Percentiles rank a stretch among this genome's conserved stretches.
Evolutionary conservation across 768 basidiomycete genomes (phyloP).

Genomic region (Termitomyces sp.): DNA sequence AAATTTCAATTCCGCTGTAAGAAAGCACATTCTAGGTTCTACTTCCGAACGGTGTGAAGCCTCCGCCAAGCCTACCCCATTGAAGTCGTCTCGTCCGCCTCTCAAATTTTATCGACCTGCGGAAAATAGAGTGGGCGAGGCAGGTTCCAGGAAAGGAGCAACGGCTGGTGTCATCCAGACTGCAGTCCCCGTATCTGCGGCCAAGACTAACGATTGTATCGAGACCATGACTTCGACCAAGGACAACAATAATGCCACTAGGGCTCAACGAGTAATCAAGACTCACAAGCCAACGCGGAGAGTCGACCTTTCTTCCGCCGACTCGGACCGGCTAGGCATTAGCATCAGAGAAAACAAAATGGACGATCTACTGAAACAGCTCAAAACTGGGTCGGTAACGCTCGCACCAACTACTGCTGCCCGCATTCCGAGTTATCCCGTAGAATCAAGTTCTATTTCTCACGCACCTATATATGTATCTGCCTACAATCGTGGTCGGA

Average conservation of each 20-base stretch:
- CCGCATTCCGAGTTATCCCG: background rate
- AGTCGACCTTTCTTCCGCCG: background rate
- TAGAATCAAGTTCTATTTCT: background rate
- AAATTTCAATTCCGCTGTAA: conserved; percentile 18
- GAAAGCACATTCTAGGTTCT: background rate
- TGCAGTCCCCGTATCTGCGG: conserved; percentile 21
- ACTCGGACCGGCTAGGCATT: background rate
- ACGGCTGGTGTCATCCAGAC: background rate
- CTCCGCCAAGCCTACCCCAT: background rate
- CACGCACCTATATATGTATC: background rate
- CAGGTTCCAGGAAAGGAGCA: background rate
- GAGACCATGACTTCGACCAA: conserved; percentile 21
- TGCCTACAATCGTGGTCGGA: background rate
- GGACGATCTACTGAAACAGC: conserved; percentile 24
- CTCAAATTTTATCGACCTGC: background rate
- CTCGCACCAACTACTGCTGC: conserved; percentile 1
- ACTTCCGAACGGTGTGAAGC: background rate
- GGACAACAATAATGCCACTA: background rate
- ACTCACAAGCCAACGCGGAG: background rate
- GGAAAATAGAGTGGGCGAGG: background rate
- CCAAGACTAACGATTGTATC: conserved; percentile 22
- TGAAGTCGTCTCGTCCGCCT: background rate
- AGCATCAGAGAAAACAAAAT: conserved; percentile 21
- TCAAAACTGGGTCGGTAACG: conserved; percentile 11
- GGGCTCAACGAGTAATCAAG: background rate